phyloP scores from a whole-genome alignment of 2,329 filamentous ascomycete species.

The Neofusicoccum umdonicola region DNA sequence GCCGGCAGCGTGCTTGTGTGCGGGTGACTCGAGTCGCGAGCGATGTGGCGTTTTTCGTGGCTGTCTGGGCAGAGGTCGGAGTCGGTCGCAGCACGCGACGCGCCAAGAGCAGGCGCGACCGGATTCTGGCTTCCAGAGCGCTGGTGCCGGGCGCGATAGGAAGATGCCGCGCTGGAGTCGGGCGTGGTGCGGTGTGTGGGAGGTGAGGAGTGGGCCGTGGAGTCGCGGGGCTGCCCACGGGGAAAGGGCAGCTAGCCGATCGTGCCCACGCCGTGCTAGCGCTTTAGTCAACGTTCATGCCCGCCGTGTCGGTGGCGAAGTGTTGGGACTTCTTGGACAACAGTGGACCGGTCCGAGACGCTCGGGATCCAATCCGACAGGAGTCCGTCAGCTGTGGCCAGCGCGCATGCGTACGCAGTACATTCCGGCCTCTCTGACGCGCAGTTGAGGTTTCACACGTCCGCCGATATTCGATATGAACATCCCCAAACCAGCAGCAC shows the following conservation, averaged over 20 bases:
- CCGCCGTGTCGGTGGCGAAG: no score
- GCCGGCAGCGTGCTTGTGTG: background rate
- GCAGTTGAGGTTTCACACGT: background rate
- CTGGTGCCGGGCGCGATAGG: background rate
- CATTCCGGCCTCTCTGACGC: background rate
- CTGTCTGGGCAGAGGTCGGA: background rate
- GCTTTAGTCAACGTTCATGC: background rate
- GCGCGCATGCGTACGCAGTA: no score
- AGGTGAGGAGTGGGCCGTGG: background rate
- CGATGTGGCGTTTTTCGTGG: background rate
- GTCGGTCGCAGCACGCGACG: background rate
- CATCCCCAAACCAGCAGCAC: background rate
- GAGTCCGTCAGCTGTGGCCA: background rate
- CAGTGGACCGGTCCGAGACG: background rate
- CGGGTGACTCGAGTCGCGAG: background rate
- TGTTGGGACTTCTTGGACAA: background rate
- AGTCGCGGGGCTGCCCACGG: constrained; percentile 7
- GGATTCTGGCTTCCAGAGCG: constrained; percentile 2
- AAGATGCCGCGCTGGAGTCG: background rate
- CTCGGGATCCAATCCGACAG: background rate
- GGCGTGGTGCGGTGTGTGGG: background rate
- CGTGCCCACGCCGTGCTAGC: background rate
- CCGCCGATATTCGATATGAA: no score
- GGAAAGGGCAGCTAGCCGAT: constrained; percentile 9
- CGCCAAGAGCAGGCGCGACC: background rate